A percentile compares a stretch with the other conserved stretches of the same genome.
Conservation (phyloP, 768 basidiomycete species). For the Phanerochaete sordida region DNA sequence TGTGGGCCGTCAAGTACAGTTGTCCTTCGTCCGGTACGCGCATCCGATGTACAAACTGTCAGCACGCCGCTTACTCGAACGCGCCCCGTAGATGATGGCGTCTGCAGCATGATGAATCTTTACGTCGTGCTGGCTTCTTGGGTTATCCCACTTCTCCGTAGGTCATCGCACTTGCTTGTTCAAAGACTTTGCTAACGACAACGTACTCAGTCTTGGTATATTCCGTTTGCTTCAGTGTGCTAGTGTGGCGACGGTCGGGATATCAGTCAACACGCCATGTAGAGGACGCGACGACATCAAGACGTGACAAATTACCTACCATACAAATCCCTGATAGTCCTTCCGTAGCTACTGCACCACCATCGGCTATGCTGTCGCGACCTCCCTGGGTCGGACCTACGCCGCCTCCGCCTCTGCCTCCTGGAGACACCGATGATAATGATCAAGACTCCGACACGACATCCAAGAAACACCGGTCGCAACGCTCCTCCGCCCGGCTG, state of each 20-base stretch:
- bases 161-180: no score
- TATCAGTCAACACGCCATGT: background rate
- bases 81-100: conserved; percentile 25
- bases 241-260: conserved; percentile 1
- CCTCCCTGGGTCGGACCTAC: background rate
- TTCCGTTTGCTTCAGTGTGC: conserved; percentile 31
- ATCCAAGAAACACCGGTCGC: conserved; percentile 9
- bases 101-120: conserved; percentile 46
- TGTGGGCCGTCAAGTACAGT: conserved; percentile 38
- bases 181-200: no score
- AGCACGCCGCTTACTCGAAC: background rate
- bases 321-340: conserved; percentile 2
- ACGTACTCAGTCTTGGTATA: conserved; percentile 50
- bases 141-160: conserved; percentile 50
- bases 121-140: conserved; percentile 51
- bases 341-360: no score
- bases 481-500: conserved; percentile 20
- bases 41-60: background rate
- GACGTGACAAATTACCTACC: conserved; percentile 5
- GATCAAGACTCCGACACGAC: background rate
- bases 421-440: background rate
- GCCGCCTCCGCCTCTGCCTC: conserved; percentile 5
- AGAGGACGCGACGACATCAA: conserved; percentile 4
- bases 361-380: conserved; percentile 8
- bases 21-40: conserved; percentile 30